Evolutionary conservation across 1,284 basidiomycete genomes (phyloP).

Genomic region (Trametes pubescens): DNA sequence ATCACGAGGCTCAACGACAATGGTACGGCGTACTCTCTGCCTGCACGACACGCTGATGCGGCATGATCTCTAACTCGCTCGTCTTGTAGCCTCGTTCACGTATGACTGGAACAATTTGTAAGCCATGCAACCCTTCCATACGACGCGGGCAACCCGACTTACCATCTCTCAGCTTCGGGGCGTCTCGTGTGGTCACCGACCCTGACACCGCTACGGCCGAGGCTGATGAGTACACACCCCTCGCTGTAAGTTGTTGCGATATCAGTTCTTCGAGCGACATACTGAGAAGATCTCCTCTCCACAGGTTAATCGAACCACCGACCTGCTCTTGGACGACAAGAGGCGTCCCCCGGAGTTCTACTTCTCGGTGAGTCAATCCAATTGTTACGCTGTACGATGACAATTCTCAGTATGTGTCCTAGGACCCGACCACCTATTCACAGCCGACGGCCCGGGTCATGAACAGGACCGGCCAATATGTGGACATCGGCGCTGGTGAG

Average conservation of each 20-base stretch:
- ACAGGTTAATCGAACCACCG: not conserved
- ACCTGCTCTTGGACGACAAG: not conserved
- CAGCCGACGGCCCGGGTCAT: not conserved
- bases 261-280: not conserved
- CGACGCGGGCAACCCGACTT: no score
- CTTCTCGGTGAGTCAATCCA: constrained; percentile 6
- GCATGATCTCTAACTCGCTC: not conserved
- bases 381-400: not conserved
- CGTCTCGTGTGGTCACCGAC: not conserved
- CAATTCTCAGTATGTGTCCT: not conserved
- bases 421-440: not conserved
- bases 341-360: constrained; percentile 4
- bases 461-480: constrained; percentile 12
- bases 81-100: not conserved
- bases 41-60: not conserved
- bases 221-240: not conserved
- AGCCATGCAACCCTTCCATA: no score
- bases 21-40: not conserved
- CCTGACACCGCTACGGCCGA: no score
- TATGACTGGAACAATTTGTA: constrained; percentile 12
- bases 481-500: constrained; percentile 18
- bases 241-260: not conserved
- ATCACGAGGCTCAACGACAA: not conserved
- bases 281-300: not conserved
- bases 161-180: no score